phyloP scores from a whole-genome alignment of 352 stramenopile species.

The Globisporangium barbulae region DNA sequence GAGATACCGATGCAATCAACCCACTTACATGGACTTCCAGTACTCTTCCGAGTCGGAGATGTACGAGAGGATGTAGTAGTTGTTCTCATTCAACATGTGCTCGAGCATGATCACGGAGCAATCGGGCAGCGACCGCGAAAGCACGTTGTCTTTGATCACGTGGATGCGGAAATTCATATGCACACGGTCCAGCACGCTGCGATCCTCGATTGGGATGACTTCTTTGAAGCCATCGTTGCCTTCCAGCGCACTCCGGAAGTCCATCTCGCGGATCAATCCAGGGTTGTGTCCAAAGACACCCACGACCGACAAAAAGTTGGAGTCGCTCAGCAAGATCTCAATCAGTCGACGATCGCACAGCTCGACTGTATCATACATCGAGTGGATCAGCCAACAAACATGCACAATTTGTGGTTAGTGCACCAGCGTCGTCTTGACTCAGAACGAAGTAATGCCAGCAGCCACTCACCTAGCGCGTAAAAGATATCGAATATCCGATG shows the following conservation, averaged over 20 bases:
- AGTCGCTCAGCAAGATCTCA: conserved; percentile 66
- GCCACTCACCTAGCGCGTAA: conserved; percentile 51
- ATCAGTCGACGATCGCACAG: conserved; percentile 66
- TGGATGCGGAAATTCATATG: conserved; percentile 88
- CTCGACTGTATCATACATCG: conserved; percentile 40
- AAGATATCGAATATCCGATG: conserved; percentile 77
- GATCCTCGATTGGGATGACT: conserved; percentile 70
- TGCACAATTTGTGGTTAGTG: not conserved
- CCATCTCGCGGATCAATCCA: conserved; percentile 65
- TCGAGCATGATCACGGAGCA: conserved; percentile 75
- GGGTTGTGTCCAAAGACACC: conserved; percentile 82
- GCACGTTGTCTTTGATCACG: conserved; percentile 85
- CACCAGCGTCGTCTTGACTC: not conserved
- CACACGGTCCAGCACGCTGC: conserved; percentile 53
- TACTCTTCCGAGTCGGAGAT: conserved; percentile 74
- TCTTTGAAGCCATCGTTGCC: conserved; percentile 62
- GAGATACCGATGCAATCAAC: not conserved
- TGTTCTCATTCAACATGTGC: conserved; percentile 85
- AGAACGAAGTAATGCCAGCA: not conserved
- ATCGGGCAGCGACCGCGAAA: conserved; percentile 74
- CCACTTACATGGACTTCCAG: conserved; percentile 56
- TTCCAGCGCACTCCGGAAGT: conserved; percentile 69
- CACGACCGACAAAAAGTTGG: conserved; percentile 80
- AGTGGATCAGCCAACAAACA: not conserved
- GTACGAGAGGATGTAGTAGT: conserved; percentile 80